Conservation (phyloP, 2,329 filamentous ascomycete genomes). For the Rhynchosporium agropyri region DNA sequence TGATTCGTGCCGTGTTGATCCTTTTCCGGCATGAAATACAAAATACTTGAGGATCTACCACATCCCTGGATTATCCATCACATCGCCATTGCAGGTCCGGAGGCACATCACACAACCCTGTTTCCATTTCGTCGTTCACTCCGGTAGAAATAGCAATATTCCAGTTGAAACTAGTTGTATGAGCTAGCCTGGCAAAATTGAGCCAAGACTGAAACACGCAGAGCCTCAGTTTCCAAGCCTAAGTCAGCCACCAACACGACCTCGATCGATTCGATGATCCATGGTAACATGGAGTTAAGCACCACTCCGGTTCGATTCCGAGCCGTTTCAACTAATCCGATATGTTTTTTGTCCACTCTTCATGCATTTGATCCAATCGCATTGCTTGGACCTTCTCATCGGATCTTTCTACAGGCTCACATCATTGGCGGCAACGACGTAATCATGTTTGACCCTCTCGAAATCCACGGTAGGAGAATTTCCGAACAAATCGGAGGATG, state of each 20-base stretch:
- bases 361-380: conserved; percentile 26
- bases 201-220: conserved; percentile 34
- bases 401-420: conserved; percentile 22
- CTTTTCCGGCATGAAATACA: conserved; percentile 20
- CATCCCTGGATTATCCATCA: conserved; percentile 20
- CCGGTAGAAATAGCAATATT: conserved; percentile 17
- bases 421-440: conserved; percentile 17
- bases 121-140: conserved; percentile 16
- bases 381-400: conserved; percentile 15
- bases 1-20: conserved; percentile 5
- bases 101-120: conserved; percentile 19
- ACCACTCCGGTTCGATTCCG: background rate
- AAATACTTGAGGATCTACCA: conserved; percentile 34
- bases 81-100: background rate
- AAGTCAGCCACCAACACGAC: conserved; percentile 19
- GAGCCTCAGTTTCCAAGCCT: conserved; percentile 33
- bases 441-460: conserved; percentile 24
- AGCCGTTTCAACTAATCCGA: conserved; percentile 14
- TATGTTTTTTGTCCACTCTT: conserved; percentile 1
- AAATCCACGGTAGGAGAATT: conserved; percentile 26
- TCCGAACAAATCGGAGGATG: conserved; percentile 29
- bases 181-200: conserved; percentile 7
- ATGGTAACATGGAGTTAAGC: background rate
- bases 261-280: conserved; percentile 16
- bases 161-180: conserved; percentile 28